These are phyloP conservation scores for Magnolia kwangsiensis DNA, from an alignment of 164 flowering plant genomes.

Conservation along the genomic window DNA sequence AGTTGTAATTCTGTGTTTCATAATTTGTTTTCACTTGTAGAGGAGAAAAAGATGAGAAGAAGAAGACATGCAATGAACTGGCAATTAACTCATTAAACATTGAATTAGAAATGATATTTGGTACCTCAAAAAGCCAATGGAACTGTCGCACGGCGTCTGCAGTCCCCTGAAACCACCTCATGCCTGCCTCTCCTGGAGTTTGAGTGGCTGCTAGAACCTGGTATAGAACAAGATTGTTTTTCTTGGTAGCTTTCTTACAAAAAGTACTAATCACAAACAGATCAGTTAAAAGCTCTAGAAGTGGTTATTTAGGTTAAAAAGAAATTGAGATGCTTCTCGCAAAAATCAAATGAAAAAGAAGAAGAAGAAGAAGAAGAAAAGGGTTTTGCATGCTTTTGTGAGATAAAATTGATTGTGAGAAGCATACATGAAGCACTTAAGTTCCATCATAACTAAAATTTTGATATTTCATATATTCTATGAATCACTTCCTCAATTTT, in stretches of 20 bases:
- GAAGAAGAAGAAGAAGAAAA: too few relatives aligned
- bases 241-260: background rate
- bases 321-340: background rate
- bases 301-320: background rate
- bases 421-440: too few relatives aligned
- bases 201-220: slow-evolving; percentile 96
- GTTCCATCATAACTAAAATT: too few relatives aligned
- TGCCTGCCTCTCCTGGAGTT: slow-evolving; percentile 84
- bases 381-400: too few relatives aligned
- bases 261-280: background rate
- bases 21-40: background rate
- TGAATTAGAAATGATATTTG: background rate
- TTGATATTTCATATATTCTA: too few relatives aligned
- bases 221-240: background rate
- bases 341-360: too few relatives aligned
- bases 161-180: slow-evolving; percentile 89
- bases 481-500: too few relatives aligned
- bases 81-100: background rate
- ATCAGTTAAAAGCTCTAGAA: background rate
- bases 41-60: background rate
- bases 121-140: slow-evolving; percentile 96
- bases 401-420: too few relatives aligned
- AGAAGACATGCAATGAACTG: background rate
- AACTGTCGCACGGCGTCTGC: slow-evolving; percentile 98
- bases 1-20: too few relatives aligned